phyloP scores from a whole-genome alignment of 2,329 filamentous ascomycete genomes.

The Tympanopsis confertula region DNA sequence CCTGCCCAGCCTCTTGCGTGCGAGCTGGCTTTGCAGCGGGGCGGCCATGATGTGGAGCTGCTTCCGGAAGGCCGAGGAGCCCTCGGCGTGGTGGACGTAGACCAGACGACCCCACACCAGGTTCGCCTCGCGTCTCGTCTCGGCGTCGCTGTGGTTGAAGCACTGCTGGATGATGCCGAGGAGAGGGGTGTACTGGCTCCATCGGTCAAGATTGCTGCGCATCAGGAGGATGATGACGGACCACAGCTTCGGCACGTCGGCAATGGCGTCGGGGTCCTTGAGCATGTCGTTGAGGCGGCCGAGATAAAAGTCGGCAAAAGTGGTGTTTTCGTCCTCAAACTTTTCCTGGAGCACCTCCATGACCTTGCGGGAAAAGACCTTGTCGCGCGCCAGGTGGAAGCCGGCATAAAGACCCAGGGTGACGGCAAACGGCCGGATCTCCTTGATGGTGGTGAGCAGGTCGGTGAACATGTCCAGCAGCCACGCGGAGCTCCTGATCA shows the following conservation, averaged over 20 bases:
- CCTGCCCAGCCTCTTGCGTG: constrained; percentile 47
- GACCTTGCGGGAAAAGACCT: constrained; percentile 53
- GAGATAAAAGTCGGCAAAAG: constrained; percentile 60
- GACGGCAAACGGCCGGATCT: constrained; percentile 67
- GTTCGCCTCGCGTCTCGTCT: constrained; percentile 66
- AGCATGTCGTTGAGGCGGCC: constrained; percentile 59
- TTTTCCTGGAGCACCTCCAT: constrained; percentile 48
- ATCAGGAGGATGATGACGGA: constrained; percentile 70
- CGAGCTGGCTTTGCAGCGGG: constrained; percentile 58
- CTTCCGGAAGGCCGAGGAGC: constrained; percentile 44
- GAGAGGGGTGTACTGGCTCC: constrained; percentile 67
- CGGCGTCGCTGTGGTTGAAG: constrained; percentile 67
- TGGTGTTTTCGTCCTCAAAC: constrained; percentile 40
- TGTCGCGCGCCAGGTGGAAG: constrained; percentile 57
- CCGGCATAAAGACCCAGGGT: constrained; percentile 62
- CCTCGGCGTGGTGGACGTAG: constrained; percentile 58
- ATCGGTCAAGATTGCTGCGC: constrained; percentile 52
- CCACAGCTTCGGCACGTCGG: constrained; percentile 79
- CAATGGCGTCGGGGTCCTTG: constrained; percentile 46
- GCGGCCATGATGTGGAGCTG: constrained; percentile 39
- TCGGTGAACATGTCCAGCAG: constrained; percentile 71
- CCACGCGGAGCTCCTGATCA: constrained; percentile 68
- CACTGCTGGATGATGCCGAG: constrained; percentile 69
- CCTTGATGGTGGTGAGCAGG: constrained; percentile 67
- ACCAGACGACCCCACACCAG: constrained; percentile 78